Base-by-base conservation (phyloP, 495 filamentous ascomycete species). In the Penicillium arizonense region DNA sequence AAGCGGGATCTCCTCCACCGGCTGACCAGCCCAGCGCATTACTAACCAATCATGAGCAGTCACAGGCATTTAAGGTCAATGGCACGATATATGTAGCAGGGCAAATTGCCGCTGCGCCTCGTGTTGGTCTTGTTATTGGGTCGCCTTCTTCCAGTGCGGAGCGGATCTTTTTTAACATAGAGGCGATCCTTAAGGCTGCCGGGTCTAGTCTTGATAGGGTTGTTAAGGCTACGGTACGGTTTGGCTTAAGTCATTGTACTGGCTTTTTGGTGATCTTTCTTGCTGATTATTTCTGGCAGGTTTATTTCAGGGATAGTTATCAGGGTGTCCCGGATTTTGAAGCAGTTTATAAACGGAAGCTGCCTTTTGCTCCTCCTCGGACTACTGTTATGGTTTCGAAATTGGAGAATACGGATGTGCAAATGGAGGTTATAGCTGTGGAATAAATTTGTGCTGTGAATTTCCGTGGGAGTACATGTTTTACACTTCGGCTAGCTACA, bases 1-100 rank as follows among this genome's bases (percentile, higher is more conserved):
- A 46, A 35, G 44, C 16, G 18, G 8, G 14, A 21, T 35, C 9
- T 30, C 28, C 28, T 30, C 16, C 8, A 5, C 32, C 30, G 21
- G 10, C 18, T 35, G 10, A 35, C 5, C 30, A 3, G 13, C 43
- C 11, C 3, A n/a, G 28, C 7, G 28, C 28, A 30, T 30, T 30
- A 35, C 18, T 35, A 21, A 46, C 44, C 18, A 35, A n/a, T 24
- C 8, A 35, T 30, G 28, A 30, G 9, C 16, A 46, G 44, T 46
- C 44, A 1, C 44, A 46, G 28, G 44, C 44, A 21, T 46, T 46
- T 12, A 46, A 46, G 33, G 43, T 23, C 43, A 45, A 45, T 11
- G 43, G 44, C 9, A 14, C 30, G 11, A 46, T 46, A 16, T 46
- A 45, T 35, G 30, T 46, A 21, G 44, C 44, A 14, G 30, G 16